phyloP scores from a whole-genome alignment of 108 stramenopile genomes.

The Poteriospumella lacustris region DNA sequence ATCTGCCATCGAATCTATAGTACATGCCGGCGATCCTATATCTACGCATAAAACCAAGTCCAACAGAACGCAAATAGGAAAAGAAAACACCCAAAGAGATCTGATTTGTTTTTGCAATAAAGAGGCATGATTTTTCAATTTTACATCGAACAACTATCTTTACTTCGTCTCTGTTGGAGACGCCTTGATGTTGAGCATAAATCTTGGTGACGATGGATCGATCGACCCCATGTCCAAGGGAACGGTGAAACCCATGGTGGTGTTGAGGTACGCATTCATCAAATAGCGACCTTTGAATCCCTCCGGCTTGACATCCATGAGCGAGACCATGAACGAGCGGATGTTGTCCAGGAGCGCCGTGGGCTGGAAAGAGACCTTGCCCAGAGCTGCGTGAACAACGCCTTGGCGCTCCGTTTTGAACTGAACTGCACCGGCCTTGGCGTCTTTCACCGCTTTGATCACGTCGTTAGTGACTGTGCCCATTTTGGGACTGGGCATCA shows the following conservation, averaged over 20 bases:
- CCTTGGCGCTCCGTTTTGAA: slow-evolving; percentile 80
- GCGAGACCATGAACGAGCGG: slow-evolving; percentile 51
- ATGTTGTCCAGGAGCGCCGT: slow-evolving; percentile 52
- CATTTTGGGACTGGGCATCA: slow-evolving; percentile 92
- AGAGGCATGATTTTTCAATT: too few species aligned
- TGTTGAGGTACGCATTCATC: slow-evolving; percentile 28
- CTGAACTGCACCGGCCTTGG: slow-evolving; percentile 64
- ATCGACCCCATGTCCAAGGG: slow-evolving; percentile 44
- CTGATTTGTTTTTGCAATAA: too few species aligned
- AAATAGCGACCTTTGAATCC: slow-evolving; percentile 55
- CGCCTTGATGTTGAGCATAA: slow-evolving; percentile 38
- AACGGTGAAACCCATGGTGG: slow-evolving; percentile 51
- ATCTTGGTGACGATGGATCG: slow-evolving; percentile 42
- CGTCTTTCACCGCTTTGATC: slow-evolving; percentile 51
- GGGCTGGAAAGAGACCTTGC: slow-evolving; percentile 59
- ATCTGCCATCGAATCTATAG: too few species aligned
- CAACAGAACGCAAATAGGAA: too few species aligned
- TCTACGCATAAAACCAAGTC: too few species aligned
- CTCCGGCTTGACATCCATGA: slow-evolving; percentile 53
- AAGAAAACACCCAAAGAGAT: too few species aligned
- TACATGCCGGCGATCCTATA: too few species aligned
- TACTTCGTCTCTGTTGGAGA: too few species aligned
- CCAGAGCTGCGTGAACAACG: slow-evolving; percentile 76
- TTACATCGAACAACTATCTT: too few species aligned
- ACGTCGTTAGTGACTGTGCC: slow-evolving; percentile 75